Base-by-base conservation (phyloP, 1,139 yeast genomes). In the Scheffersomyces stambukii region DNA sequence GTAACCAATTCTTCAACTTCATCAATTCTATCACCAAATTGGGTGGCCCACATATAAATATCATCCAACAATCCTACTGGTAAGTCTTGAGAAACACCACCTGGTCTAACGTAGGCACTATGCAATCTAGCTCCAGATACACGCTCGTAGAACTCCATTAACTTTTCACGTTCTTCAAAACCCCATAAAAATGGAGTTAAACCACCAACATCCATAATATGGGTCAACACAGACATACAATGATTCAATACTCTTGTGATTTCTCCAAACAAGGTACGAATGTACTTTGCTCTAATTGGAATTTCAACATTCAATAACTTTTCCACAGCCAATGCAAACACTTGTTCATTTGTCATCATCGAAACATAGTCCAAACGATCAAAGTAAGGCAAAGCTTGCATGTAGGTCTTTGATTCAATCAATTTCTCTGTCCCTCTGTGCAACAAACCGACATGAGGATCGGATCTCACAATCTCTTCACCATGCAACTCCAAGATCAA, bases 181-280 rank as follows among this genome's bases (percentile, higher is more conserved):
- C 95, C 95, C 95, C 95, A 85, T 58, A 85, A 67, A 71, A 85
- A 85, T 31, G 95, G 95, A 24, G 95, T 85, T 58, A 85, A 71
- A 18, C 95, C 95, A 65, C 95, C 95, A 33, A 85, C 95, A 68
- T 85, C 95, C 95, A 85, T 84, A 50, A 91, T 88, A 60, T 85
- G 95, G 30, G 95, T 77, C 42, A 82, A 64, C 31, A 85, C 81
- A 16, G 93, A 81, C 95, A 85, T 84, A 59, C 84, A 71, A 56
- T 85, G 95, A 61, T 85, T 85, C 52, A 83, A 70, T 32, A 83
- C 57, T 55, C 95, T 77, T 33, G 95, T 85, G 56, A 85, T 81
- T 57, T 85, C 95, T 24, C 91, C 94, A 56, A 84, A 85, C 61
- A 85, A 52, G 24, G 94, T 84, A 57, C 95, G 75, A 46, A 85